These are phyloP conservation scores for Gracilaria gracilis DNA, from an alignment of 23 red algal genomes.

Conservation along the genomic window DNA sequence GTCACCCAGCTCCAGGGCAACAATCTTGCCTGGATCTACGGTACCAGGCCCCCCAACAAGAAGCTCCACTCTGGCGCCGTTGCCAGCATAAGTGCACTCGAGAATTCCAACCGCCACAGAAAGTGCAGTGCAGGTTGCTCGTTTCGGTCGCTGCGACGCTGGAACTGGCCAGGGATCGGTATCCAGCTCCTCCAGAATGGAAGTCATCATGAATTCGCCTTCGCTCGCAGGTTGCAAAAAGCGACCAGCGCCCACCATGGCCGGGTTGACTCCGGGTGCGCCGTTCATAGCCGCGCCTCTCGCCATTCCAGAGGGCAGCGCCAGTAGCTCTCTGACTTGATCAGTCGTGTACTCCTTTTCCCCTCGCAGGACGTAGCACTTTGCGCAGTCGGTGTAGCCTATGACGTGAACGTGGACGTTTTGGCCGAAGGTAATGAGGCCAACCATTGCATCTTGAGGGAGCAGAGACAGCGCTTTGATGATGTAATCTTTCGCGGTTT, in stretches of 20 bases:
- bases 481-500: constrained; percentile 92
- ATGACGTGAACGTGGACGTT: constrained; percentile 98
- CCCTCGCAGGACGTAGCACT: constrained; percentile 92
- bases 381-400: constrained; percentile 81
- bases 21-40: constrained; percentile 92
- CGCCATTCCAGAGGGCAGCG: constrained; percentile 27
- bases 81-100: constrained; percentile 78
- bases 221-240: constrained; percentile 96
- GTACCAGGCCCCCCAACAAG: constrained; percentile 88
- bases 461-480: constrained; percentile 87
- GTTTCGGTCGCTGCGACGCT: constrained; percentile 82
- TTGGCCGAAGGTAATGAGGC: constrained; percentile 97
- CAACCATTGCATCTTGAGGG: constrained; percentile 80
- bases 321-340: constrained; percentile 78
- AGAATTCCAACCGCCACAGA: constrained; percentile 91
- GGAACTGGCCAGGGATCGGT: constrained; percentile 94
- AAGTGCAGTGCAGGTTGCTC: constrained; percentile 82
- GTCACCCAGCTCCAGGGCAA: constrained; percentile 90
- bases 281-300: constrained; percentile 20
- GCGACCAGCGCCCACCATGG: constrained; percentile 58
- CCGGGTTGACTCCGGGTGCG: constrained; percentile 25
- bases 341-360: constrained; percentile 90
- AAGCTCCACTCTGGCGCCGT: constrained; percentile 82
- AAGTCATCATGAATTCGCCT: constrained; percentile 94
- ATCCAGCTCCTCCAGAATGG: constrained; percentile 82